Base-by-base conservation (phyloP, 1,284 basidiomycete genomes). In the Malassezia globosa region DNA sequence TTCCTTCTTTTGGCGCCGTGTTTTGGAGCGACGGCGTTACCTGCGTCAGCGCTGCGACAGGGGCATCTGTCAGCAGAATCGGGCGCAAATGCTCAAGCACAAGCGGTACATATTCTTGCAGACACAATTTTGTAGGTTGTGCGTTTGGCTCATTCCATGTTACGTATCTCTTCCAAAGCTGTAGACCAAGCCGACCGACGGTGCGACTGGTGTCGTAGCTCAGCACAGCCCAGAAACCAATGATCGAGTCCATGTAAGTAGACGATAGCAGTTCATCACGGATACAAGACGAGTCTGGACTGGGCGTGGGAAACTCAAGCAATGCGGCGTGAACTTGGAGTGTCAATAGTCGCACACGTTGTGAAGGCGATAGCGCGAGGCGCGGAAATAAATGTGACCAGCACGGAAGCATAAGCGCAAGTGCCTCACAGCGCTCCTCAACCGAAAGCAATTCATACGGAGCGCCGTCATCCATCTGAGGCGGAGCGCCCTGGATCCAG, bases 301-400 rank as follows among this genome's bases (percentile, higher is more conserved):
- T 10, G 5, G 82, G 72, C 1, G 73, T 67, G 0, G 4, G 82
- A 14, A 37, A 25, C 10, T 51, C 51, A 6, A 89, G 76, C 5
- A 95, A 73, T 5, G 81, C 77, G 0, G 77, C 64, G 58, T 94
- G 87, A 0, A 89, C 73, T 7, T 79, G 76, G 5, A 82, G 79
- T 1, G 87, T 78, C 0, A 84, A 75, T 7, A 79, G 68, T 13
- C 87, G 81, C 18, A 90, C 77, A 33, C 86, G 80, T 29, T 87
- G 80, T 11, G 82, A 84, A 0, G 87, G 81, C 53, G 89, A 85
- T 16, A 87, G 75, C 37, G 89, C 80, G 8, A 95, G 77, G 0
- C 82, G 77, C 0, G 89, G 82, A 31, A 86, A 75, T 72, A 94
- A 87, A 73, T 94, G 86, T 66, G 90, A 87, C 89, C 89, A 94